phyloP scores from a whole-genome alignment of 2,329 filamentous ascomycete genomes.

The Colletotrichum scovillei region DNA sequence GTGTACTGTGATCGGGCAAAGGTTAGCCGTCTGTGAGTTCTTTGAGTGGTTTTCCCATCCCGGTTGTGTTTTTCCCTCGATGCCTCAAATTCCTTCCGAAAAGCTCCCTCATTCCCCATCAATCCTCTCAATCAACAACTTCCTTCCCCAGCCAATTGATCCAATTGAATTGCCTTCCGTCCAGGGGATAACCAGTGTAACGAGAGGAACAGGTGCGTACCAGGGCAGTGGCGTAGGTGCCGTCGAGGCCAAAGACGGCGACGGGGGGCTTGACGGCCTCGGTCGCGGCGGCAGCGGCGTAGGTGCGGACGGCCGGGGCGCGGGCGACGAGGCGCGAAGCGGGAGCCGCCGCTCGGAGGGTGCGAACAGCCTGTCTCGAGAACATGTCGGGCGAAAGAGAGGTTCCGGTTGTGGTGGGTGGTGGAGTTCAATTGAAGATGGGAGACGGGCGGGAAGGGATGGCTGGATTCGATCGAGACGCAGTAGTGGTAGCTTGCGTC shows the following conservation, averaged over 20 bases:
- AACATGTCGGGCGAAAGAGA: constrained; percentile 58
- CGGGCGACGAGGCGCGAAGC: constrained; percentile 62
- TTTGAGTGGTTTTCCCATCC: not conserved
- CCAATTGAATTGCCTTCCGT: constrained; percentile 16
- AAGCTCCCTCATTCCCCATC: not conserved
- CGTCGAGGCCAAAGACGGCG: constrained; percentile 93
- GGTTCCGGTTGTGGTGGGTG: constrained; percentile 37
- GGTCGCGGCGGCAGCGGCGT: constrained; percentile 72
- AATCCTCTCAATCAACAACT: constrained; percentile 11
- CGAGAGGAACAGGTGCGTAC: constrained; percentile 68
- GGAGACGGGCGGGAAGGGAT: constrained; percentile 38
- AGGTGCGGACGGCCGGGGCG: constrained; percentile 75
- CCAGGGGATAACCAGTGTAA: not conserved
- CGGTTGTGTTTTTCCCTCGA: not conserved
- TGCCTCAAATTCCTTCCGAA: not conserved
- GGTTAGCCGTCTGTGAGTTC: constrained; percentile 40
- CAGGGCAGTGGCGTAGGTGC: constrained; percentile 98
- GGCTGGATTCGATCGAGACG: constrained; percentile 28
- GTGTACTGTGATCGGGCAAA: constrained; percentile 78
- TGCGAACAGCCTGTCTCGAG: constrained; percentile 69
- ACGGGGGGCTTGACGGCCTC: constrained; percentile 85
- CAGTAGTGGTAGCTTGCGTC: constrained; percentile 28
- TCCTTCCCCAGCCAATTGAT: constrained; percentile 36
- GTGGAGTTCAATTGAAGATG: constrained; percentile 28
- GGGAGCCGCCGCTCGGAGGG: constrained; percentile 68